phyloP scores from a whole-genome alignment of 345 rosid genomes.

The Eutrema japonicum region DNA sequence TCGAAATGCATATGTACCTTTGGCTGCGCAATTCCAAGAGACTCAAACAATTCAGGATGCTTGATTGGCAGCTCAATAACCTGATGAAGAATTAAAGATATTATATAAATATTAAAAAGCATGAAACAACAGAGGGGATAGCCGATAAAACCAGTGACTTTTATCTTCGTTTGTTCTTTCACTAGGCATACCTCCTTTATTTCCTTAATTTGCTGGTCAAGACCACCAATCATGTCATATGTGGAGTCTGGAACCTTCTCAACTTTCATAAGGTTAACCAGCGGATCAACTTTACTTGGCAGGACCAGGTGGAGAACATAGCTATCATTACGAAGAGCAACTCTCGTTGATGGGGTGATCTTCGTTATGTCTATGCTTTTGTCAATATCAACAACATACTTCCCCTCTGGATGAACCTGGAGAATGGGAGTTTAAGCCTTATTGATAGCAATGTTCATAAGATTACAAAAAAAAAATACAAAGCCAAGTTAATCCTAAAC shows the following conservation, averaged over 20 bases:
- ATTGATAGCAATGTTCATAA: not conserved
- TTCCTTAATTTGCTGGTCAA: conserved; percentile 98
- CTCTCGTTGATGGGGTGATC: conserved; percentile 92
- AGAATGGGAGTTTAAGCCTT: conserved; percentile 11
- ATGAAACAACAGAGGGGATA: not conserved
- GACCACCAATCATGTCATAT: conserved; percentile 99
- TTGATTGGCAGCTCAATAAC: conserved; percentile 99
- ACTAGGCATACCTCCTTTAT: conserved; percentile 76
- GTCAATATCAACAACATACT: conserved; percentile 96
- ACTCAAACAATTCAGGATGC: conserved; percentile 96
- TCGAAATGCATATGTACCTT: conserved; percentile 57
- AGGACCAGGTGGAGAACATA: conserved; percentile 90
- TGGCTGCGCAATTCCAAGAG: conserved; percentile 98
- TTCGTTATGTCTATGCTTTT: conserved; percentile 93
- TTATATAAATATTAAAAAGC: conserved; percentile 5
- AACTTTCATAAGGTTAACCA: conserved; percentile 99
- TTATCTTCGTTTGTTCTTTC: not conserved
- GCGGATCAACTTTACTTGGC: conserved; percentile 96
- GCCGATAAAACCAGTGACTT: not conserved
- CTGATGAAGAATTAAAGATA: conserved; percentile 46
- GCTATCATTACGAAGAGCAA: conserved; percentile 97
- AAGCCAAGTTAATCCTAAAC: not conserved
- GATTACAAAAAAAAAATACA: not conserved
- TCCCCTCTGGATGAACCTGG: conserved; percentile 99
- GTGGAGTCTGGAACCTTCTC: conserved; percentile 99